Percentiles rank a stretch among this genome's conserved stretches.
Conservation (phyloP, 257 asterid species). For the Solanum clarkiae region DNA sequence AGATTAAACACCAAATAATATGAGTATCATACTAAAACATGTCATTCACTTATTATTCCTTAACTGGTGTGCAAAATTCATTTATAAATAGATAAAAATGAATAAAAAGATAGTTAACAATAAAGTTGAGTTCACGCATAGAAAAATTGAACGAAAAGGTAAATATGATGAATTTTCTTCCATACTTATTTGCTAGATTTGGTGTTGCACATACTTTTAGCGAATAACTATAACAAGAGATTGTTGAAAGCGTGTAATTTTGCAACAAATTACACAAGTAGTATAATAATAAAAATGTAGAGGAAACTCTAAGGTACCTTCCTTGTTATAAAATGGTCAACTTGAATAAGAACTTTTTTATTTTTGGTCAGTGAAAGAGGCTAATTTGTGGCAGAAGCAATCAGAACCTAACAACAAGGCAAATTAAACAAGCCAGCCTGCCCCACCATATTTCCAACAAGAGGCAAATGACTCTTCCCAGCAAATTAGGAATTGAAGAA, state of each 20-base stretch:
- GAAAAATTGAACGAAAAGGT: neutral
- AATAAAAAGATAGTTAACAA: neutral
- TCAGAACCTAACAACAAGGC: neutral
- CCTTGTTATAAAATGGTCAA: neutral
- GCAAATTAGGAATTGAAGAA: neutral
- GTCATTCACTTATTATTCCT: no score
- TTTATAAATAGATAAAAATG: no score
- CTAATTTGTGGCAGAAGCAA: neutral
- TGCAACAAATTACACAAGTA: neutral
- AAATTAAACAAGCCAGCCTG: conserved; percentile 6
- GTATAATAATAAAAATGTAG: neutral
- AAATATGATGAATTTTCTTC: neutral
- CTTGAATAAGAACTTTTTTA: neutral
- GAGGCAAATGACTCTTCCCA: conserved; percentile 1
- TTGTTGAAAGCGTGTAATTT: neutral
- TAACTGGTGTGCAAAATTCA: neutral
- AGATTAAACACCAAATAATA: no score
- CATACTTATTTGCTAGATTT: neutral
- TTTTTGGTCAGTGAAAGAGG: neutral
- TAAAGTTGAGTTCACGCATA: neutral
- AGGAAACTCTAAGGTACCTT: neutral
- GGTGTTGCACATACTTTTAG: neutral
- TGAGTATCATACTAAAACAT: no score
- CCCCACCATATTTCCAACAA: conserved; percentile 2
- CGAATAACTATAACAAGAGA: neutral